phyloP scores from a whole-genome alignment of 148 eudicot genomes.

The Arctostaphylos glauca region DNA sequence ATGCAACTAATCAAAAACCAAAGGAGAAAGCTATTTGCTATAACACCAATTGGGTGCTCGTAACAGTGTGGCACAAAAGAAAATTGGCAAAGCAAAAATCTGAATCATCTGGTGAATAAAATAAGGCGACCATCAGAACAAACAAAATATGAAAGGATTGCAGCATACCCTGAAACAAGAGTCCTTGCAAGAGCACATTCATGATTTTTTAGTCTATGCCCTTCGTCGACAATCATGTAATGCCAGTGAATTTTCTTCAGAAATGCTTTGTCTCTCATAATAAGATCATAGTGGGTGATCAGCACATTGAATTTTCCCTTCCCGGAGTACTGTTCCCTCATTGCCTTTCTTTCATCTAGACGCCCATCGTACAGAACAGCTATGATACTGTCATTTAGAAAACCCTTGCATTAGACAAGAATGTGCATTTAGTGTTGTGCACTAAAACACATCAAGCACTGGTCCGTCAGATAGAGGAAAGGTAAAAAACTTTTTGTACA shows the following conservation, averaged over 20 bases:
- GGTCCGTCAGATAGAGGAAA: neutral
- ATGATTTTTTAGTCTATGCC: conserved; percentile 90
- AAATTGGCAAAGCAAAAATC: neutral
- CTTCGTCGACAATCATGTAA: conserved; percentile 97
- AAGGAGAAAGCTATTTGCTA: neutral
- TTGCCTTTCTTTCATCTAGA: conserved; percentile 68
- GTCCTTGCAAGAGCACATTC: conserved; percentile 90
- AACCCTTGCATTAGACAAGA: conserved; percentile 12
- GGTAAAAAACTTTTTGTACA: conserved; percentile 9
- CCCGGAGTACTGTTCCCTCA: conserved; percentile 79
- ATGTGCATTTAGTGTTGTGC: neutral
- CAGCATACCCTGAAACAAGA: conserved; percentile 79
- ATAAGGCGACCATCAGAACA: neutral
- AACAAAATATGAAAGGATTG: conserved; percentile 9
- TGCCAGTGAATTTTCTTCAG: conserved; percentile 89
- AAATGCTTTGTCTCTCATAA: conserved; percentile 86
- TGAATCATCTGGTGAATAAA: neutral
- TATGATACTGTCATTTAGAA: conserved; percentile 49
- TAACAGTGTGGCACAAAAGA: neutral
- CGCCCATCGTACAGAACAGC: conserved; percentile 92
- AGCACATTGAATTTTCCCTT: conserved; percentile 84
- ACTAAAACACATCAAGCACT: neutral
- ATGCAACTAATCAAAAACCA: neutral
- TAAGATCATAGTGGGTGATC: conserved; percentile 94
- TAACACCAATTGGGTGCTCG: neutral